These are phyloP conservation scores for Tausonia pullulans DNA, from an alignment of 1,284 basidiomycete species.

Conservation along the genomic window DNA sequence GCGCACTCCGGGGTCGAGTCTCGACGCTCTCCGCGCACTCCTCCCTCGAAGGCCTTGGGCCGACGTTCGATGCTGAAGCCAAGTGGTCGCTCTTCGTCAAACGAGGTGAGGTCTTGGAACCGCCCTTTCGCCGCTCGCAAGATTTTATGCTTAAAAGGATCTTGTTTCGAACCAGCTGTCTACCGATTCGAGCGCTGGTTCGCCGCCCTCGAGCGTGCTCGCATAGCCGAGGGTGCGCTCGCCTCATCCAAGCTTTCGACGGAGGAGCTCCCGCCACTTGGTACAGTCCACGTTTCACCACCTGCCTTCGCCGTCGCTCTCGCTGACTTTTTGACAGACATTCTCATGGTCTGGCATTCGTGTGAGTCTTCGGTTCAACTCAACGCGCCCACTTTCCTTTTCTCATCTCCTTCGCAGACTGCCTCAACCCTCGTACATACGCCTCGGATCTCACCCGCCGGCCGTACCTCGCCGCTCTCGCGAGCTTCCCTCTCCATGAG, in stretches of 20 bases:
- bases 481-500: conserved; percentile 1
- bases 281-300: not conserved
- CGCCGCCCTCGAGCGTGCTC: not conserved
- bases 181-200: not conserved
- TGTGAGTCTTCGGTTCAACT: too few species aligned
- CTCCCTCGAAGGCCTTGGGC: not conserved
- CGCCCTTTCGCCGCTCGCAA: too few species aligned
- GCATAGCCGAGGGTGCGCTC: not conserved
- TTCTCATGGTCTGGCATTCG: conserved; percentile 20
- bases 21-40: not conserved
- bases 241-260: not conserved
- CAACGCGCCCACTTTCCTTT: too few species aligned
- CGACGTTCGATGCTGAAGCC: not conserved
- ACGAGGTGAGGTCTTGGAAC: not conserved
- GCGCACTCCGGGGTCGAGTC: not conserved
- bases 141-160: too few species aligned
- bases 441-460: conserved; percentile 8
- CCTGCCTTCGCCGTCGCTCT: not conserved
- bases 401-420: conserved; percentile 7
- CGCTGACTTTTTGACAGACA: conserved; percentile 8
- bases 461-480: not conserved
- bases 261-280: not conserved
- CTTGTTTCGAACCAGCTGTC: not conserved
- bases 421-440: conserved; percentile 18
- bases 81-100: conserved; percentile 3